Percentiles rank a stretch among this genome's conserved stretches.
phyloP scores from a whole-genome alignment of 2,329 filamentous ascomycete species.

The Monilinia laxa region DNA sequence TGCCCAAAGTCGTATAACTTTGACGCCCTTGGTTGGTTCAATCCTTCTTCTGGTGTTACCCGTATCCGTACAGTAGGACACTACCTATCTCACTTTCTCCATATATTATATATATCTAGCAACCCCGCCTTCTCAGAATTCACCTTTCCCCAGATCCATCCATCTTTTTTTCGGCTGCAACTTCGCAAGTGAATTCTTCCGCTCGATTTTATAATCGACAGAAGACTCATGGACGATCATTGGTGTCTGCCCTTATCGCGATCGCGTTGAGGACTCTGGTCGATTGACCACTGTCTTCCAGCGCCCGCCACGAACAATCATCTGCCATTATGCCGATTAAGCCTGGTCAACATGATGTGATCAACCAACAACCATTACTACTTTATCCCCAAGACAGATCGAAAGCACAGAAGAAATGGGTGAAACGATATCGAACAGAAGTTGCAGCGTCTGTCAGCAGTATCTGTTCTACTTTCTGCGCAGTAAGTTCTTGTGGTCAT shows the following conservation, averaged over 20 bases:
- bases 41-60: constrained; percentile 10
- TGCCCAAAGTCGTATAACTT: not conserved
- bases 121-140: constrained; percentile 30
- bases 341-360: constrained; percentile 34
- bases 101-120: constrained; percentile 24
- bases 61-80: not conserved
- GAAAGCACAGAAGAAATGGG: constrained; percentile 50
- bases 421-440: constrained; percentile 78
- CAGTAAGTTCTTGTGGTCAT: constrained; percentile 46
- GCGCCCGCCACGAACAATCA: constrained; percentile 41
- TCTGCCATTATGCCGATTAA: constrained; percentile 46
- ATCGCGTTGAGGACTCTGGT: constrained; percentile 61
- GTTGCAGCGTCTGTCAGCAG: constrained; percentile 76
- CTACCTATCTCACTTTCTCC: not conserved
- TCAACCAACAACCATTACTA: constrained; percentile 26
- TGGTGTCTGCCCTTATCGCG: constrained; percentile 55
- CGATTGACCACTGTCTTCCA: constrained; percentile 50
- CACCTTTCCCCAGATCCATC: constrained; percentile 18
- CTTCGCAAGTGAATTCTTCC: constrained; percentile 29
- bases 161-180: constrained; percentile 37
- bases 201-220: constrained; percentile 31
- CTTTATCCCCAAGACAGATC: constrained; percentile 25
- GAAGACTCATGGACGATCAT: constrained; percentile 53
- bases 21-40: constrained; percentile 17
- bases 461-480: constrained; percentile 72